Percentiles rank a stretch among this genome's conserved stretches.
Evolutionary conservation across 2,329 filamentous ascomycete species (phyloP).

Genomic region (Plectosphaerella plurivora): DNA sequence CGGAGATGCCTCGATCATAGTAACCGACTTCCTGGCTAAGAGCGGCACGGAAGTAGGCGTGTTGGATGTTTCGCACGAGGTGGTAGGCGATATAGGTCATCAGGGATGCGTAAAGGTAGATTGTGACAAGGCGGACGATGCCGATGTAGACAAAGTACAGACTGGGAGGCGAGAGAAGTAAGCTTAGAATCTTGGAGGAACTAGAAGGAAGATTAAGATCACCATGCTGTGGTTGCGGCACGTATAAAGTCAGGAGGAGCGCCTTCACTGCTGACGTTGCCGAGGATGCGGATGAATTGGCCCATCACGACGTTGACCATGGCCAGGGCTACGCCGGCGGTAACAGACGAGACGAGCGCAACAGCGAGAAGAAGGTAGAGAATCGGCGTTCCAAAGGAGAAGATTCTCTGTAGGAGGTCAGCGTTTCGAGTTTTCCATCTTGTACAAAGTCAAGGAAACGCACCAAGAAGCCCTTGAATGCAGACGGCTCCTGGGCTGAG

Average conservation of each 20-base stretch:
- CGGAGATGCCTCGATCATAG: slow-evolving; percentile 36
- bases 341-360: slow-evolving; percentile 16
- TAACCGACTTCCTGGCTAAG: slow-evolving; percentile 46
- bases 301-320: slow-evolving; percentile 23
- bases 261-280: slow-evolving; percentile 8
- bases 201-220: background rate
- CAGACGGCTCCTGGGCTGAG: background rate
- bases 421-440: background rate
- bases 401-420: background rate
- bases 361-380: slow-evolving; percentile 18
- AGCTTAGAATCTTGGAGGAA: background rate
- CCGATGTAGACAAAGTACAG: slow-evolving; percentile 22
- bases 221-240: slow-evolving; percentile 2
- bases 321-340: slow-evolving; percentile 19
- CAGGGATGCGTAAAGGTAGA: slow-evolving; percentile 28
- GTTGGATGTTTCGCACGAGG: slow-evolving; percentile 41
- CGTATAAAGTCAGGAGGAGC: slow-evolving; percentile 15
- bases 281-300: slow-evolving; percentile 18
- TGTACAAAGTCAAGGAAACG: background rate
- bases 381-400: background rate
- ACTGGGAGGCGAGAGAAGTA: slow-evolving; percentile 1
- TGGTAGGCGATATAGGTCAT: slow-evolving; percentile 46
- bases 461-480: background rate
- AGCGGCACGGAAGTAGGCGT: slow-evolving; percentile 42
- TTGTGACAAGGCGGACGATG: slow-evolving; percentile 12